These are phyloP conservation scores for Stachybotrys echinatus DNA, from an alignment of 2,329 filamentous ascomycete species.

Conservation along the genomic window DNA sequence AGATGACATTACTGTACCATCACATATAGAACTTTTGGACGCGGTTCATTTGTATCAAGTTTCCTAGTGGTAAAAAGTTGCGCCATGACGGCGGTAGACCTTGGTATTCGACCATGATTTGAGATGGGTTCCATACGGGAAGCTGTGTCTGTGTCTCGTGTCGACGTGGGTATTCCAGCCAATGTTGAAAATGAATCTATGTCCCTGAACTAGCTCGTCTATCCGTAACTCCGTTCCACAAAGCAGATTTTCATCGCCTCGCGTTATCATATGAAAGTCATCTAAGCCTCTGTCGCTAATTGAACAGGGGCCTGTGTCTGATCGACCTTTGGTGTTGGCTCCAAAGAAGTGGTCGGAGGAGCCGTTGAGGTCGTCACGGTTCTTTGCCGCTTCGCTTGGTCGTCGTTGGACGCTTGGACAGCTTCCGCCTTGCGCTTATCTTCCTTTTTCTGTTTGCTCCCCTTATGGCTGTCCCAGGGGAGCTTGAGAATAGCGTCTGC, in stretches of 20 bases:
- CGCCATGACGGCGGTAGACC: too few species aligned
- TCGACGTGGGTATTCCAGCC: too few species aligned
- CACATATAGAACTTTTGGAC: slow-evolving; percentile 30
- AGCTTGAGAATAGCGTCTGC: slow-evolving; percentile 61
- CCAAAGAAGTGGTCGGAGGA: neutral
- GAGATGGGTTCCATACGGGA: too few species aligned
- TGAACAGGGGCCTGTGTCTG: neutral
- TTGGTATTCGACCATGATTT: too few species aligned
- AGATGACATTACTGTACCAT: slow-evolving; percentile 27
- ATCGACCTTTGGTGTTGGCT: neutral
- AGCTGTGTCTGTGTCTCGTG: too few species aligned
- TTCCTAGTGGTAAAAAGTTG: neutral
- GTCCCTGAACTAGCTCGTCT: too few species aligned
- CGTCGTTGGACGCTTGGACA: neutral
- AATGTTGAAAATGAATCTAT: too few species aligned
- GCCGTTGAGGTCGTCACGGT: neutral
- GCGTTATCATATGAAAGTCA: neutral
- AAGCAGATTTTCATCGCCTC: neutral
- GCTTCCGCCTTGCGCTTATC: neutral
- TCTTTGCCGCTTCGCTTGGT: neutral
- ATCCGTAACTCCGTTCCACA: neutral
- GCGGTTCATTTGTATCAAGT: slow-evolving; percentile 24
- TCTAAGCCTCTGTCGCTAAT: neutral
- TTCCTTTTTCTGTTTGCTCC: slow-evolving; percentile 13
- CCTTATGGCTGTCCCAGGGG: slow-evolving; percentile 41